Percentiles rank a stretch among this genome's conserved stretches.
Conservation (phyloP, 2,329 filamentous ascomycete genomes). For the Leptographium radiaticola region DNA sequence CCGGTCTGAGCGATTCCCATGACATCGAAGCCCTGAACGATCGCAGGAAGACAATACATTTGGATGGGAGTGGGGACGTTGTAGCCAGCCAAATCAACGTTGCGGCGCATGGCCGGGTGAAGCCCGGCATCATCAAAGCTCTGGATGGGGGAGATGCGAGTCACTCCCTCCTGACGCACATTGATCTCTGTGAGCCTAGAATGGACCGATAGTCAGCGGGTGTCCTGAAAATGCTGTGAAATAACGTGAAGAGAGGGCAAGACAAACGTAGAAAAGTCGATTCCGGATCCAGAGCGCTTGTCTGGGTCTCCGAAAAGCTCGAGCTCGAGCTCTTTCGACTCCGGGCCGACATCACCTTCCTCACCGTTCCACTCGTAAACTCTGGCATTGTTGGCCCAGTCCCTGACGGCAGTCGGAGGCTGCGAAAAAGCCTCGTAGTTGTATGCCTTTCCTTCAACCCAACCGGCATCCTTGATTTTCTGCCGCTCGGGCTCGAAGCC, state of each 20-base stretch:
- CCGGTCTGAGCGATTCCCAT: conserved; percentile 89
- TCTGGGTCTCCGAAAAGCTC: conserved; percentile 56
- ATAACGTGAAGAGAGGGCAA: neutral
- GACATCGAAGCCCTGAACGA: conserved; percentile 64
- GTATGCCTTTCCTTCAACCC: conserved; percentile 31
- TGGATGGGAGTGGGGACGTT: conserved; percentile 72
- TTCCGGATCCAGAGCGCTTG: conserved; percentile 35
- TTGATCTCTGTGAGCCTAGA: conserved; percentile 41
- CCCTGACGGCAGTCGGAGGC: conserved; percentile 8
- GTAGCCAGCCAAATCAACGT: conserved; percentile 63
- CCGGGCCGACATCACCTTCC: conserved; percentile 72
- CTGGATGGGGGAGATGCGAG: conserved; percentile 36
- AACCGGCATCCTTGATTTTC: conserved; percentile 22
- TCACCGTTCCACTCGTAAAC: conserved; percentile 80
- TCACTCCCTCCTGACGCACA: conserved; percentile 42
- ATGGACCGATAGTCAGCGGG: conserved; percentile 10
- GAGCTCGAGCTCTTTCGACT: conserved; percentile 54
- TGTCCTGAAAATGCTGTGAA: conserved; percentile 1
- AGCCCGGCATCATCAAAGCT: conserved; percentile 65
- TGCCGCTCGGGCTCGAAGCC: conserved; percentile 12
- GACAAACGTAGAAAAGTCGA: conserved; percentile 40
- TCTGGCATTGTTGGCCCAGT: conserved; percentile 41
- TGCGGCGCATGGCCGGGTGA: conserved; percentile 71
- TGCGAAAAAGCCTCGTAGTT: conserved; percentile 30
- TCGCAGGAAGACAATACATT: conserved; percentile 67